These are phyloP conservation scores for Chlorella ohadii DNA, from an alignment of 139 green algal genomes.

Conservation along the genomic window DNA sequence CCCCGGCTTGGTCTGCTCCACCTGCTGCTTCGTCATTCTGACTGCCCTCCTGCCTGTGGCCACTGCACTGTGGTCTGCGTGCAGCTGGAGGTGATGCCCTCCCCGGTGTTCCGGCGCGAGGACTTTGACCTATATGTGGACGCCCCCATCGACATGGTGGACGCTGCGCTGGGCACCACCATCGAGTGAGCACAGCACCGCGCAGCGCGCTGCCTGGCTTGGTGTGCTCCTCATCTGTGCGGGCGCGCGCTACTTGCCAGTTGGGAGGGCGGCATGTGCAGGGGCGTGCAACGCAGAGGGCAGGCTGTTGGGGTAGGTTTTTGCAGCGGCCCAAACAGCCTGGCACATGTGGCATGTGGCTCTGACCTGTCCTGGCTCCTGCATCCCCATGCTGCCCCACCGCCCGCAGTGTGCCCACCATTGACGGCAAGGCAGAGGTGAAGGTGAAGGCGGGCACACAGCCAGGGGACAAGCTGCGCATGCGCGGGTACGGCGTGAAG, in stretches of 20 bases:
- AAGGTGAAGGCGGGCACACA: conserved; percentile 65
- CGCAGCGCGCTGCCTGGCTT: background rate
- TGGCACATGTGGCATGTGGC: too few relatives aligned
- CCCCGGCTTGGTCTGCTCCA: too few relatives aligned
- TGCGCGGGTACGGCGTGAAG: conserved; percentile 71
- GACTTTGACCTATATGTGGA: conserved; percentile 59
- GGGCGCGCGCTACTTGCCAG: background rate
- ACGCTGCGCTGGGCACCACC: conserved; percentile 60
- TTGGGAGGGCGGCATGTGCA: too few relatives aligned
- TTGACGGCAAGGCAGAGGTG: conserved; percentile 64
- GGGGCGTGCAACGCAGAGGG: too few relatives aligned
- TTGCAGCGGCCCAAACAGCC: too few relatives aligned
- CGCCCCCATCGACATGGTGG: conserved; percentile 53
- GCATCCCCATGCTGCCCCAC: background rate
- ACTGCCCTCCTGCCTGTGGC: too few relatives aligned
- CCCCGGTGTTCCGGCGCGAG: conserved; percentile 56
- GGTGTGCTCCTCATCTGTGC: too few relatives aligned
- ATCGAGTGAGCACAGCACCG: conserved; percentile 40
- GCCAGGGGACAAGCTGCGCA: conserved; percentile 68
- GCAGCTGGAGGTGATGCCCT: conserved; percentile 59
- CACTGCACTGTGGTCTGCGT: too few relatives aligned
- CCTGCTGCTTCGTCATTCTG: too few relatives aligned
- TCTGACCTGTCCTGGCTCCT: background rate
- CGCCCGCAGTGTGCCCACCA: conserved; percentile 59
- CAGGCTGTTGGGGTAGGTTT: too few relatives aligned